Evolutionary conservation across 2,329 filamentous ascomycete genomes (phyloP).

Genomic region (Raffaelea albimanens): DNA sequence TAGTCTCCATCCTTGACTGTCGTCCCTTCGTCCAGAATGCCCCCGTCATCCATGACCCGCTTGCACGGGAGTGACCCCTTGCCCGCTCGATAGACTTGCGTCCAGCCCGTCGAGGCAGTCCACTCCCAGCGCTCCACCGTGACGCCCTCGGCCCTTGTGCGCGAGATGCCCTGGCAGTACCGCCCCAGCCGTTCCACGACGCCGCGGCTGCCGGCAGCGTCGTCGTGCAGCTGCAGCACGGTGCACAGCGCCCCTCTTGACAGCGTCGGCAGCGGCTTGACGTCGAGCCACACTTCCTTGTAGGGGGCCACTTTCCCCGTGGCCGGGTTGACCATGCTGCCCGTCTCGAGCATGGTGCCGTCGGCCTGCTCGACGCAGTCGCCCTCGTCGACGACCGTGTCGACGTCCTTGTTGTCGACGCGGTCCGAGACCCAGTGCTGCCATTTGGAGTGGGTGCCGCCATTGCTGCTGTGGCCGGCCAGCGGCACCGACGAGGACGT

Average conservation of each 20-base stretch:
- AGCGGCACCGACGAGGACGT: constrained; percentile 29
- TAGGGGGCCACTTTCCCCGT: constrained; percentile 44
- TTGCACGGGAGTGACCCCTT: constrained; percentile 6
- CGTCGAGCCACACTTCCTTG: constrained; percentile 54
- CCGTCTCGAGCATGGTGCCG: constrained; percentile 43
- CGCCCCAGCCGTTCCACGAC: constrained; percentile 43
- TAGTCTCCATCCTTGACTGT: neutral
- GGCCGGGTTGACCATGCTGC: constrained; percentile 48
- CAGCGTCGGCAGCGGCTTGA: constrained; percentile 19
- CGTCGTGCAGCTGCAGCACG: constrained; percentile 31
- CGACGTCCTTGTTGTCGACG: constrained; percentile 22
- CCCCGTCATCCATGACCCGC: neutral
- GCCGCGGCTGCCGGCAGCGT: constrained; percentile 28
- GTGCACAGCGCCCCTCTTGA: constrained; percentile 17
- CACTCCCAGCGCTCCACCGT: constrained; percentile 48
- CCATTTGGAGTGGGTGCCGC: constrained; percentile 36
- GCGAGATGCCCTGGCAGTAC: constrained; percentile 46
- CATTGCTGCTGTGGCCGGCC: constrained; percentile 15
- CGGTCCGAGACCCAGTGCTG: constrained; percentile 52
- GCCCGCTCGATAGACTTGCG: constrained; percentile 2
- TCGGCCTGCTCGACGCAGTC: constrained; percentile 38
- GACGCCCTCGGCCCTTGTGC: constrained; percentile 28
- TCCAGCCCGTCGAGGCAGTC: neutral
- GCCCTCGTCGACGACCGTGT: constrained; percentile 41
- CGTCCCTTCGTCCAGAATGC: neutral